Evolutionary conservation across 2,329 filamentous ascomycete genomes (phyloP), one percentile per base, ranked within the genome.

Genomic region (Fusarium veterinarium): DNA sequence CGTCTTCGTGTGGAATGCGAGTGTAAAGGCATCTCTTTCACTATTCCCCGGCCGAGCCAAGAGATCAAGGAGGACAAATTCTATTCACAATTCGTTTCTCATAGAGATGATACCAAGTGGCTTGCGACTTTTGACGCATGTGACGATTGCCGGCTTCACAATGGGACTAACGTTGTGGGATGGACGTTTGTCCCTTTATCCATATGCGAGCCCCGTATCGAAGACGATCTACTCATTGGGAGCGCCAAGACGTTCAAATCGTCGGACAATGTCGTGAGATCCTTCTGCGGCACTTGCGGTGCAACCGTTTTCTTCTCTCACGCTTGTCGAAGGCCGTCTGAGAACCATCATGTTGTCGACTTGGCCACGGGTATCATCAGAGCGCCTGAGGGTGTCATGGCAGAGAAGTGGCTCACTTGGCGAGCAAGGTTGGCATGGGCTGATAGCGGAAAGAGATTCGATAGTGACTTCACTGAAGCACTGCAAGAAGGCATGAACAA

Each of bases 21-120:
- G 61, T 88, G 86, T 63, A 84, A 82, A 44, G 85, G 86, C 14
- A 83, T 87, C 1, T 84, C 82, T 8, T 86, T 87, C 73, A 83
- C 82, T 9, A 78, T 87, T 35, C 72, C 79, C 14, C 80, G 84
- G 6, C 86, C 85, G 3, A 79, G 75, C 7, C 58, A 78, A 9
- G 76, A 76, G 20, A 76, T 79, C 6, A 70, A 79, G 31, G 67
- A 75, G 2, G 77, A 83, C 52, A 73, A 76, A 8, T 78, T 77
- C 49, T 63, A 83, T 61, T 74, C 75, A 13, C 58, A 71, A 12
- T 83, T 77, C 42, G 77, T 85, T 23, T 84, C 82, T 33, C 80
- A 80, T 8, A 59, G 67, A 1, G 81, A 85, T 56, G 60, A 77
- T 33, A 75, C 56, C 12, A 87, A 86, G 56, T 87, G 86, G 85